phyloP scores from a whole-genome alignment of 192 early-diverging fungal species.

The Backusella australiensis region DNA sequence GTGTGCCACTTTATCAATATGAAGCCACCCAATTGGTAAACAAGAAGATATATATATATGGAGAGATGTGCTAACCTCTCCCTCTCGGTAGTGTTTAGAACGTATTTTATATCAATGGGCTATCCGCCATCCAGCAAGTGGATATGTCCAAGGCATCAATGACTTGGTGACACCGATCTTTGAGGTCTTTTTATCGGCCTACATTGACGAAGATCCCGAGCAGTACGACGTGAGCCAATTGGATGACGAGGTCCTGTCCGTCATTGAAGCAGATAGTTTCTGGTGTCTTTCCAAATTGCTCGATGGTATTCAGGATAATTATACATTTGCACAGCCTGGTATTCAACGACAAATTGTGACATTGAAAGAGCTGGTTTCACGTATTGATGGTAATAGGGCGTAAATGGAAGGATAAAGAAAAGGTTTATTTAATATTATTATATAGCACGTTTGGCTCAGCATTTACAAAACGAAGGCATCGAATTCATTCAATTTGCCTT shows the following conservation, averaged over 20 bases:
- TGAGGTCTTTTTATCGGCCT: slow-evolving; percentile 81
- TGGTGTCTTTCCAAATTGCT: slow-evolving; percentile 96
- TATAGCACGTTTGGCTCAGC: slow-evolving; percentile 70
- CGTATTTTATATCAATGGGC: slow-evolving; percentile 97
- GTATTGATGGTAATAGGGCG: slow-evolving; percentile 79
- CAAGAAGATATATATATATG: background rate
- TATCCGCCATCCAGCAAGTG: slow-evolving; percentile 95
- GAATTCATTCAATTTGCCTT: slow-evolving; percentile 99
- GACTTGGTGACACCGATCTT: slow-evolving; percentile 97
- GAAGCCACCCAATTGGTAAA: slow-evolving; percentile 75
- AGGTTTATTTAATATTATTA: too few species aligned
- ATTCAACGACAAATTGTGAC: slow-evolving; percentile 89
- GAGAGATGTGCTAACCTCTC: too few species aligned
- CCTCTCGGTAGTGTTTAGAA: slow-evolving; percentile 60
- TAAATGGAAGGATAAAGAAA: background rate
- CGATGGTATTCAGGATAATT: slow-evolving; percentile 99
- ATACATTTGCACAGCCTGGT: slow-evolving; percentile 95
- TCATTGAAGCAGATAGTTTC: slow-evolving; percentile 93
- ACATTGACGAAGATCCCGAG: slow-evolving; percentile 61
- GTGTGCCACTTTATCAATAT: slow-evolving; percentile 82
- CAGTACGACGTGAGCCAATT: slow-evolving; percentile 49
- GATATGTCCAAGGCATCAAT: slow-evolving; percentile 99
- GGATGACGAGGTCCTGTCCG: slow-evolving; percentile 53
- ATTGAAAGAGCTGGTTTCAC: slow-evolving; percentile 86
- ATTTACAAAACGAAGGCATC: slow-evolving; percentile 84